Base-by-base conservation (phyloP, 2,329 filamentous ascomycete species). In the Emmonsia crescens region DNA sequence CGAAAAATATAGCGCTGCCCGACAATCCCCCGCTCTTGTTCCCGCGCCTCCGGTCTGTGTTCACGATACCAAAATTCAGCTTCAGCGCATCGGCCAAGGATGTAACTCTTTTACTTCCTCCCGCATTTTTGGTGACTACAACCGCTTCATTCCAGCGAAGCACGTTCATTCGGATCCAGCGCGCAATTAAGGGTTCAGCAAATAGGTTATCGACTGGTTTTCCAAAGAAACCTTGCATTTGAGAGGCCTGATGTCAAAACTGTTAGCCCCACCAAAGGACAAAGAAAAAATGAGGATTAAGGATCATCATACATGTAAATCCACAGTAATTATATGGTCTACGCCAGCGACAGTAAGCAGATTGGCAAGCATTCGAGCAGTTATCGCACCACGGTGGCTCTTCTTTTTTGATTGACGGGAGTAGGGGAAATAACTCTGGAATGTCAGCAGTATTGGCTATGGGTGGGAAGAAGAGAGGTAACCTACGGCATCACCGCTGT, bases 371-470 rank as follows among this genome's bases (percentile, higher is more conserved):
- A 99, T 96, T 68, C 93, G 87, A 61, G 94, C 94, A 9, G 94
- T 96, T 72, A 99, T 97, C 63, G 94, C 91, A 59, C 94, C 94
- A 66, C 94, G 85, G 73, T 97, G 93, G 61, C 91, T 91, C 79
- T 99, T 99, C 82, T 97, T 97, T 82, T 99, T 99, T 62, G 93
- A 97, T 76, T 99, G 94, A 65, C 94, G 90, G 68, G 91, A 96
- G 80, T 99, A 99, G n/a, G 94, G 94, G 72, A 97, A 99, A 78
- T 97, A 97, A 70, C 77, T 79, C 73, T 67, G 69, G 64, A 63
- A 63, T 64, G 73, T 77, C 71, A 77, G 75, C 69, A 71, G 72
- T 66, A 56, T 56, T 65, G 63, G 62, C 55, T 6, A 52, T 16
- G 19, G 33, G 14, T 27, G 33, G 46, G 16, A 24, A 42, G 14